Percentiles rank a stretch among this genome's conserved stretches.
phyloP scores from a whole-genome alignment of 192 early-diverging fungal species.

The Coemansia sp. region DNA sequence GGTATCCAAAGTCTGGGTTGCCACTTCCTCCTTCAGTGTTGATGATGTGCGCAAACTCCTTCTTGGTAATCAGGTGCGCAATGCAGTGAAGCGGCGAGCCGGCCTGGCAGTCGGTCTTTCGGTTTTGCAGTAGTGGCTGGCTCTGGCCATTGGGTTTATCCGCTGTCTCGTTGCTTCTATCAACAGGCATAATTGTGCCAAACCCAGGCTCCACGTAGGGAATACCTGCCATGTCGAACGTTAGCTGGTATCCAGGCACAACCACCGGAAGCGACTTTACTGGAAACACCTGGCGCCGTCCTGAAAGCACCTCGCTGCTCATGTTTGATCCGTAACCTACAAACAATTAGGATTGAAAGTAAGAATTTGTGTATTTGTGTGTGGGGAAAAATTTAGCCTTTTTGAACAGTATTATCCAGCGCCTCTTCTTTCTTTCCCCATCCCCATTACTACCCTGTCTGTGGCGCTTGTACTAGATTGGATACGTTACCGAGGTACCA shows the following conservation, averaged over 20 bases:
- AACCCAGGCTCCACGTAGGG: slow-evolving; percentile 55
- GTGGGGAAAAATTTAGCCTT: not conserved
- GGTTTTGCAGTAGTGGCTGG: not conserved
- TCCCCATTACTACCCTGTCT: not conserved
- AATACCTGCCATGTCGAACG: slow-evolving; percentile 48
- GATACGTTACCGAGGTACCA: slow-evolving; percentile 37
- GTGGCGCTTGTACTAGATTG: not conserved
- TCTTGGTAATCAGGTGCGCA: slow-evolving; percentile 39
- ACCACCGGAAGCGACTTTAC: slow-evolving; percentile 31
- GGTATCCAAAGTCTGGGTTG: slow-evolving; percentile 48
- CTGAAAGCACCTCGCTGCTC: slow-evolving; percentile 50
- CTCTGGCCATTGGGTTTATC: not conserved
- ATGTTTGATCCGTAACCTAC: slow-evolving; percentile 53
- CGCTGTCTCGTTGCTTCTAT: not conserved
- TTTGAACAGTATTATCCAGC: not conserved
- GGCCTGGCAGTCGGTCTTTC: slow-evolving; percentile 16
- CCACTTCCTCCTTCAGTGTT: slow-evolving; percentile 53
- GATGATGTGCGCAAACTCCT: slow-evolving; percentile 43
- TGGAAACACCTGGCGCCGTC: slow-evolving; percentile 47
- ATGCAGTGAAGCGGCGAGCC: slow-evolving; percentile 43
- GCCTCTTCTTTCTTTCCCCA: not conserved
- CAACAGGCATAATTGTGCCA: slow-evolving; percentile 31
- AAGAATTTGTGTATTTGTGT: not conserved
- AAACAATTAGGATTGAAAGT: slow-evolving; percentile 2
- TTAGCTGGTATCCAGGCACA: slow-evolving; percentile 45